A percentile compares a stretch with the other conserved stretches of the same genome.
Conservation (phyloP, 2,329 filamentous ascomycete species). For the Dothideomycetes sp. region DNA sequence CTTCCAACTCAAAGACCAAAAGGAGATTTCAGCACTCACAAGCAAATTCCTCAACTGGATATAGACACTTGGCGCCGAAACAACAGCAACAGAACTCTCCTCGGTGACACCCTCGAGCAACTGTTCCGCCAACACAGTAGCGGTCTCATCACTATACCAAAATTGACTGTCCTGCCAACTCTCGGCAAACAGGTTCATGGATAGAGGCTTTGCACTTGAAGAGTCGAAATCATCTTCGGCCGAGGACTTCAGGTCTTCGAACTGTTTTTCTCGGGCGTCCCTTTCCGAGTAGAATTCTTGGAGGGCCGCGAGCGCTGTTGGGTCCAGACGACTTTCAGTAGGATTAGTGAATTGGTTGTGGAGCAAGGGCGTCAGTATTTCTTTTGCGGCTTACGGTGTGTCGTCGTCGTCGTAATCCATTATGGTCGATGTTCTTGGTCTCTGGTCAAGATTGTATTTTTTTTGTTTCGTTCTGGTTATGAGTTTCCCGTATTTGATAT, state of each 20-base stretch:
- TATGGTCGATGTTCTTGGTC: slow-evolving; percentile 1
- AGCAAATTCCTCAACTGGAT: slow-evolving; percentile 64
- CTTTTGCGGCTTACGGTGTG: slow-evolving; percentile 12
- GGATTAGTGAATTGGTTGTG: slow-evolving; percentile 1
- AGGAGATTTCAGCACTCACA: slow-evolving; percentile 41
- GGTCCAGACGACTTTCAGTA: slow-evolving; percentile 50
- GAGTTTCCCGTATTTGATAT: not conserved
- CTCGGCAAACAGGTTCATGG: slow-evolving; percentile 65
- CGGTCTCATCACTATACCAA: slow-evolving; percentile 67
- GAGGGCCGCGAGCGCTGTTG: slow-evolving; percentile 57
- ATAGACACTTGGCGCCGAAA: slow-evolving; percentile 70
- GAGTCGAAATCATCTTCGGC: slow-evolving; percentile 47
- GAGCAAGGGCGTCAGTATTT: not conserved
- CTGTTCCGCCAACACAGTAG: slow-evolving; percentile 52
- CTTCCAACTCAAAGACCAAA: too few species aligned
- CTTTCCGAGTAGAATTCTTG: slow-evolving; percentile 66
- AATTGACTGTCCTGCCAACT: slow-evolving; percentile 82
- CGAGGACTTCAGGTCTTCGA: slow-evolving; percentile 56
- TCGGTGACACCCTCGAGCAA: slow-evolving; percentile 53
- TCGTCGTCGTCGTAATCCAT: slow-evolving; percentile 16
- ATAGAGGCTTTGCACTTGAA: slow-evolving; percentile 30
- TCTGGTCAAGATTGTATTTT: not conserved
- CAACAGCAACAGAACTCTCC: slow-evolving; percentile 54
- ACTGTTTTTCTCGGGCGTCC: slow-evolving; percentile 55
- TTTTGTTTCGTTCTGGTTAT: not conserved